Evolutionary conservation across 805 yeast genomes (phyloP), one percentile per base, ranked within the genome.

Genomic region (Schwanniomyces yamadae): DNA sequence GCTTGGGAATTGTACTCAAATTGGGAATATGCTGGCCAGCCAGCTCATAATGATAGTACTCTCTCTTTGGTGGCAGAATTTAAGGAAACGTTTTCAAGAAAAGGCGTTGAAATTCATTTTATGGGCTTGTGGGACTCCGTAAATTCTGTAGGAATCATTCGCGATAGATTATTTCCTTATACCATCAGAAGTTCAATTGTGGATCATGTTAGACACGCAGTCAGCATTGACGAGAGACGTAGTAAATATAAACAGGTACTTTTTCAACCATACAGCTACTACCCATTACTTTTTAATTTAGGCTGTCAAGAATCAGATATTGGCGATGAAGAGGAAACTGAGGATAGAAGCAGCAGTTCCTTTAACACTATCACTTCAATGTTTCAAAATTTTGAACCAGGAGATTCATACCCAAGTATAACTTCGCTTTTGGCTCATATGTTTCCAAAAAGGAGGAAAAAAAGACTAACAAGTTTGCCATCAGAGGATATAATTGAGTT

Each of bases 71-170:
- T 76, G 2, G 69, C 61, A 19, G 82, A 77, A 44, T 82, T 80
- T 52, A 72, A 66, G 41, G 62, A 59, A 31, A 75, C 81, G 0
- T 82, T 81, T 49, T 70, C 77, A 10, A 55, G 78, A 31, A 46
- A 61, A 4, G 54, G 59, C 4, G 72, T 77, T 3, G 49, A 48
- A 6, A 66, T 82, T 31, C 71, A 73, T 42, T 78, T 80, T 40
- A 73, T 81, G 70, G 88, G 88, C 0, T 54, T 82, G 13, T 82
- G 82, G 72, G 89, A 82, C 56, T 75, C 85, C 0, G 78, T 81
- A 13, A 80, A 78, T 49, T 79, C 86, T 1, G 80, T 80, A 14
- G 88, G 88, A 0, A 46, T 80, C 7, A 38, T 80, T 4, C 61
- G 77, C 27, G 84, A 80, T 47, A 56, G 77, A 25, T 42, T 77